phyloP scores from a whole-genome alignment of 2,329 filamentous ascomycete species.

The Alternaria ethzedia region DNA sequence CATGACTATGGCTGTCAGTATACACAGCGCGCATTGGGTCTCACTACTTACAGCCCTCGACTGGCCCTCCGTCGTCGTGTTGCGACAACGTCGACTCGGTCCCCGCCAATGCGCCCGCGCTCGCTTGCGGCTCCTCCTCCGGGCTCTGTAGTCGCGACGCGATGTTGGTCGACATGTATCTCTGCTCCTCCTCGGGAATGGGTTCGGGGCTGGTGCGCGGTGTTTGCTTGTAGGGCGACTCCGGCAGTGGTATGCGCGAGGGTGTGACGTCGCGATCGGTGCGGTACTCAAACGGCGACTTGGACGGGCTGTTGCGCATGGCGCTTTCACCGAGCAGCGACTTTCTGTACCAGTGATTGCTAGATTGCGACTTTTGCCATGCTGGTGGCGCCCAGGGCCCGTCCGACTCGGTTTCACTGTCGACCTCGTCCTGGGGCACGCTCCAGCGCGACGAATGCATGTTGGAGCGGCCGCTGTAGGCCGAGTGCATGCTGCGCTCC shows the following conservation, averaged over 20 bases:
- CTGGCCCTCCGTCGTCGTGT: slow-evolving; percentile 33
- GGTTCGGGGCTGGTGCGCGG: slow-evolving; percentile 61
- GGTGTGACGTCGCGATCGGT: slow-evolving; percentile 59
- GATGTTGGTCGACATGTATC: slow-evolving; percentile 39
- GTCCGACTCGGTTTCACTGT: slow-evolving; percentile 54
- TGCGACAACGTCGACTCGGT: slow-evolving; percentile 36
- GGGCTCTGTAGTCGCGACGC: slow-evolving; percentile 46
- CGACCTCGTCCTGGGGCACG: slow-evolving; percentile 44
- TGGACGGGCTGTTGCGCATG: slow-evolving; percentile 52
- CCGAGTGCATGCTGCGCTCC: slow-evolving; percentile 45
- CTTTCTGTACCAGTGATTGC: slow-evolving; percentile 64
- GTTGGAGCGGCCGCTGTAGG: slow-evolving; percentile 63
- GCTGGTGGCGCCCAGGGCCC: slow-evolving; percentile 70
- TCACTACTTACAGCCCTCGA: slow-evolving; percentile 45
- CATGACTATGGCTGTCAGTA: slow-evolving; percentile 67
- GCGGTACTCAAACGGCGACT: slow-evolving; percentile 67
- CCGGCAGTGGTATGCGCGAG: slow-evolving; percentile 66
- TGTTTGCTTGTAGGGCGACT: slow-evolving; percentile 63
- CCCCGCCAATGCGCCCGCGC: slow-evolving; percentile 26
- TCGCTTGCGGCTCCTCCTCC: slow-evolving; percentile 29
- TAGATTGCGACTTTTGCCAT: slow-evolving; percentile 60
- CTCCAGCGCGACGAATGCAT: slow-evolving; percentile 62
- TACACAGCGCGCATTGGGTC: slow-evolving; percentile 8
- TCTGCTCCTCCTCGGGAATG: slow-evolving; percentile 42
- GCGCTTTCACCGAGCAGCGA: slow-evolving; percentile 48